phyloP scores from a whole-genome alignment of 1,139 yeast species.

The Debaryomycetaceae sp. region DNA sequence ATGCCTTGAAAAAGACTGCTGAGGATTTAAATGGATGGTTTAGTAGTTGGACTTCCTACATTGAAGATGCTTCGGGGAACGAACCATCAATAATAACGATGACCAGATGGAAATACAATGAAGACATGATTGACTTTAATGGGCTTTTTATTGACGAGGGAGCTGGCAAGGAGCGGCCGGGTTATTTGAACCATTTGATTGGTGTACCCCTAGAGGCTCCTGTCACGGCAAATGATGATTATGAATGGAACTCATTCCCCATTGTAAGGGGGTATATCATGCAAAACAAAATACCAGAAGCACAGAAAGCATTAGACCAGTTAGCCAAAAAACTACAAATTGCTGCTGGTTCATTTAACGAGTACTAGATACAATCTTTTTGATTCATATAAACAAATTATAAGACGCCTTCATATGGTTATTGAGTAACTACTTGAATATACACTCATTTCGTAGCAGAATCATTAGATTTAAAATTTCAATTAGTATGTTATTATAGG shows the following conservation, averaged over 20 bases:
- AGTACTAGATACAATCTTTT: not conserved
- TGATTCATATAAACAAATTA: no score
- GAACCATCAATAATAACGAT: constrained; percentile 73
- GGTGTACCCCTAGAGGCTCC: constrained; percentile 71
- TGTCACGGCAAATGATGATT: constrained; percentile 18
- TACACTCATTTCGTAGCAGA: no score
- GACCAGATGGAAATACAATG: constrained; percentile 79
- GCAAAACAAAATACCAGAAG: constrained; percentile 41
- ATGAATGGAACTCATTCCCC: constrained; percentile 72
- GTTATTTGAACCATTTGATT: constrained; percentile 65
- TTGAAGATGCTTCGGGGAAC: constrained; percentile 33
- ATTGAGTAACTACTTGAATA: no score
- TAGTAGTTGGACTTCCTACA: constrained; percentile 50
- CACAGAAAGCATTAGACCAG: not conserved
- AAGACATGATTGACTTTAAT: constrained; percentile 56
- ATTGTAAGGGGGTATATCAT: constrained; percentile 62
- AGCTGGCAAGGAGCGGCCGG: constrained; percentile 55
- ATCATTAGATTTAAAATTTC: no score
- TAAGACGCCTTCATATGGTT: no score
- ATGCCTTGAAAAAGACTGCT: constrained; percentile 20
- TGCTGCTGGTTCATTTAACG: not conserved
- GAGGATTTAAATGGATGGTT: constrained; percentile 40
- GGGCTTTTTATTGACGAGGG: constrained; percentile 47
- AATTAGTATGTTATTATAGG: no score
- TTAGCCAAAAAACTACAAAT: not conserved